Evolutionary conservation across 2,329 filamentous ascomycete genomes (phyloP), one percentile per base, ranked within the genome.

Genomic region (Fusarium heterosporum): DNA sequence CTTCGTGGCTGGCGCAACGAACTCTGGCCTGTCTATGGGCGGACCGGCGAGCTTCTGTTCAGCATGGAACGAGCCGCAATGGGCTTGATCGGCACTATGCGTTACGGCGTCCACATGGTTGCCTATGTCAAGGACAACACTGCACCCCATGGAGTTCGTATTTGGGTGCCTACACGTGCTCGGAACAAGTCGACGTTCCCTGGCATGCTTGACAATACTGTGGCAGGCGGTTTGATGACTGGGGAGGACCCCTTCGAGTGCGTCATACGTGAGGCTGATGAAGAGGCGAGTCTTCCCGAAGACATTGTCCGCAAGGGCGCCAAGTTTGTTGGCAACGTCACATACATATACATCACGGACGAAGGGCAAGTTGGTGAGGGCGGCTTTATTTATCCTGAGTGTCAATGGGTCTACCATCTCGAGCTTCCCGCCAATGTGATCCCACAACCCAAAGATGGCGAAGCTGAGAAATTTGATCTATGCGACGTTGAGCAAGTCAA

Each of bases 171-270:
- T 5, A 86, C 89, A 43, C 85, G 96, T 11, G 87, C 93, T 13
- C 83, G 82, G 49, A 86, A 83, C 59, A 99, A 98, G 82, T 88
- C 92, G 69, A 97, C 93, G 1, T 99, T 95, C 75, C 90, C 91
- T 0, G 86, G 91, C n/a, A 94, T 97, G 86, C 83, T 99, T 68
- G 96, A 99, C 78, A 99, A 98, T 77, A 93, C 93, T 2, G 96
- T 97, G 8, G 96, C 94, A 0, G 86, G 86, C n/a, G 86, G 80
- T 0, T 89, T 98, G 69, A 89, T 90, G 76, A 92, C 92, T 1
- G 91, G 90, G 14, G 94, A 97, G 77, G 84, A 84, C 22, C 91
- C 92, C 0, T 90, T 93, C 47, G 93, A 95, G 74, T 93, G 91
- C 76, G 81, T 97, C 51, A 85, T 97, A 19, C 88, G 95, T 53